A percentile compares a stretch with the other conserved stretches of the same genome.
These are phyloP conservation scores for Gyrodon lividus DNA, from an alignment of 768 basidiomycete genomes.

Conservation along the genomic window DNA sequence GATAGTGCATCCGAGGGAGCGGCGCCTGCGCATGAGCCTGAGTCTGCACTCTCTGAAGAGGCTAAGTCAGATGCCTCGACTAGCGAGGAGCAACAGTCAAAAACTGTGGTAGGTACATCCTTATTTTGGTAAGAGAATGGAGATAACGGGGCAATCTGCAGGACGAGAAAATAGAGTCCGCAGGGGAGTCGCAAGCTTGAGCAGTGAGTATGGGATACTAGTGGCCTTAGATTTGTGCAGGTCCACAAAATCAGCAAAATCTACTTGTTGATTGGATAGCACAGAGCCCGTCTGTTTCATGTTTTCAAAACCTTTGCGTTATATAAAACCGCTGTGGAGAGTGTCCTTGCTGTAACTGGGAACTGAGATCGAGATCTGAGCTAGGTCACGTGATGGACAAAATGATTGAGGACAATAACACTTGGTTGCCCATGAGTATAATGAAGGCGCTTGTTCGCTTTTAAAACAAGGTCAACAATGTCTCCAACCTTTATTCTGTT, in stretches of 20 bases:
- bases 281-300: background rate
- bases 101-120: constrained; percentile 16
- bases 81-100: constrained; percentile 5
- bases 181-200: constrained; percentile 10
- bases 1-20: background rate
- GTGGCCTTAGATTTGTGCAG: constrained; percentile 4
- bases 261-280: background rate
- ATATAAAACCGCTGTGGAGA: no score
- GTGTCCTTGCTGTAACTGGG: no score
- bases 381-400: no score
- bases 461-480: background rate
- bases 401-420: no score
- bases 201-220: background rate
- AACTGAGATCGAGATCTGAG: no score
- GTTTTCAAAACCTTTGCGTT: background rate
- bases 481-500: background rate
- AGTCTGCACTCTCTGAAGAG: background rate
- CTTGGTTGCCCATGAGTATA: no score
- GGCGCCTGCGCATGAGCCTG: background rate
- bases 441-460: background rate
- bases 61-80: background rate
- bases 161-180: background rate
- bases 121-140: background rate
- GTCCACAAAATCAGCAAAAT: background rate
- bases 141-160: constrained; percentile 7